Base-by-base conservation (phyloP, 495 filamentous ascomycete genomes). In the Amorphotheca resinae region DNA sequence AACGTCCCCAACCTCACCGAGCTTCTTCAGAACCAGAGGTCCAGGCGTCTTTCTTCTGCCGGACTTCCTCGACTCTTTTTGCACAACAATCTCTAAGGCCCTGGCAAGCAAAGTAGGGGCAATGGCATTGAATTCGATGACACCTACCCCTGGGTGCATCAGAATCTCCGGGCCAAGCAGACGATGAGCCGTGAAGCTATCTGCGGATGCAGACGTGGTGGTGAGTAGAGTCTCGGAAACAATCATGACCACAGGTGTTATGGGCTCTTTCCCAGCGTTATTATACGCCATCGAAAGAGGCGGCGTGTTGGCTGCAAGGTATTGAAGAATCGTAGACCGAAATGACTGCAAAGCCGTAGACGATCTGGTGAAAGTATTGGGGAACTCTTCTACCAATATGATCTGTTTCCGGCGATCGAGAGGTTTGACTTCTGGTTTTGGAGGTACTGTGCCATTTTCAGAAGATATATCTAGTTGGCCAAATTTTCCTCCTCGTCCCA, bases 371-470 rank as follows among this genome's bases (percentile, higher is more conserved):
- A 87, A 79, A 0, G 82, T 80, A 50, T 83, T 87, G 0, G 93
- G 93, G 57, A 95, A 95, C 56, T 99, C 93, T 66, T 99, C 93
- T 38, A 99, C 70, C 7, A 96, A 60, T 33, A 95, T 81, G 23
- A 95, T 57, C 39, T 74, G 74, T 48, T 57, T 65, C 42, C 46
- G 59, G 20, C 36, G 45, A 35, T 54, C 50, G 9, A 50, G 33
- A 38, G 47, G 51, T 20, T 54, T 52, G 42, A 15, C 43, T 11
- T 51, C 43, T 33, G 45, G 43, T 50, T 64, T 65, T 48, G 54
- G 61, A 12, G 39, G 36, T n/a, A 32, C 15, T 12, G 18, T 8
- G 12, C 40, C 47, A 9, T 49, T 23, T 9, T 68, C 64, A 23
- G 61, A 57, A 37, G 67, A 65, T 35, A 87, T 56, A 42, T 87